Conservation (phyloP, 768 basidiomycete species). For the Crepidotus variabilis region DNA sequence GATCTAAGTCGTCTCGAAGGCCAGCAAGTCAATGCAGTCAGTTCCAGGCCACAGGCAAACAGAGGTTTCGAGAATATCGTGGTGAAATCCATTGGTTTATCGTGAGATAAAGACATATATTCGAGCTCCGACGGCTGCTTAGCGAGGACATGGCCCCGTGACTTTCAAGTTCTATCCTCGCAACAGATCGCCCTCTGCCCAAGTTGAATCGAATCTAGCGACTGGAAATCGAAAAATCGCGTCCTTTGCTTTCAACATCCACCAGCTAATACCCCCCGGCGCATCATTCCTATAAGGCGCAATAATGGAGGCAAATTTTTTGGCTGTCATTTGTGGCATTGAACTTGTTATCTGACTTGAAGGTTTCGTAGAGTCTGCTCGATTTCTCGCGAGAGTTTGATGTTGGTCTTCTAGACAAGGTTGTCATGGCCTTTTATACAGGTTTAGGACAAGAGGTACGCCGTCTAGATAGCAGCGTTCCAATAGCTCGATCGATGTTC, state of each 20-base stretch:
- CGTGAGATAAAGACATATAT: background rate
- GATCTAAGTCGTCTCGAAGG: too few species aligned
- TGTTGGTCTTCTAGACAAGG: conserved; percentile 87
- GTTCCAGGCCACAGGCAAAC: background rate
- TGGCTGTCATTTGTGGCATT: background rate
- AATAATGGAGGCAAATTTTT: conserved; percentile 46
- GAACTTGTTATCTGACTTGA: conserved; percentile 17
- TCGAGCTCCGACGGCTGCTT: background rate
- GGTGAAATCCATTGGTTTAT: background rate
- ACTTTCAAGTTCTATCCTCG: background rate
- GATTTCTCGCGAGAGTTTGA: conserved; percentile 95
- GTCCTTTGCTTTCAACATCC: conserved; percentile 15
- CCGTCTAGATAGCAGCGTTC: conserved; percentile 5
- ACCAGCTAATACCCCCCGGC: conserved; percentile 14
- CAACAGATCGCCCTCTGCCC: conserved; percentile 40
- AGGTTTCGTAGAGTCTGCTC: conserved; percentile 64
- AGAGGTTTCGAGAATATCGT: background rate
- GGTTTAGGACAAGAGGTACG: conserved; percentile 80
- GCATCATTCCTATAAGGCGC: conserved; percentile 16
- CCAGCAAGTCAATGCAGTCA: too few species aligned
- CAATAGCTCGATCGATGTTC: conserved; percentile 22
- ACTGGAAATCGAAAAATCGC: conserved; percentile 19
- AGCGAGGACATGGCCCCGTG: background rate
- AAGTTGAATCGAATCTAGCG: conserved; percentile 23
- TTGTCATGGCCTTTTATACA: conserved; percentile 89